Base-by-base conservation (phyloP, 2,329 filamentous ascomycete genomes). In the Fusarium sp. region DNA sequence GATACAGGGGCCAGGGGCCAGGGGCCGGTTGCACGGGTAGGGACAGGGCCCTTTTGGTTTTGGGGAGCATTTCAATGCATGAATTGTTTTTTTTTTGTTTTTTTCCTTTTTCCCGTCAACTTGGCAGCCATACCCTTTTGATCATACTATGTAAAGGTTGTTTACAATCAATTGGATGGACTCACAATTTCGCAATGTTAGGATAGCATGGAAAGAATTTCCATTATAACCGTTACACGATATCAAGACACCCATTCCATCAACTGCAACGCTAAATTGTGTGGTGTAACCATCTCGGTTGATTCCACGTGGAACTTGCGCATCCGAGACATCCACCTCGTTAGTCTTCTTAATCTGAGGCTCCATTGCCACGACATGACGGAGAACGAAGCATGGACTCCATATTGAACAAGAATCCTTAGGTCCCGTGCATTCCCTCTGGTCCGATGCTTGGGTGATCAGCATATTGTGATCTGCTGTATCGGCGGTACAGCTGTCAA, bases 261-360 rank as follows among this genome's bases (percentile, higher is more conserved):
- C 5, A 8, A 18, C 15, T 46, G 5, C 11, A 35, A 50, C 54
- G 59, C 59, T 48, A 44, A 53, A 28, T 48, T 52, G 49, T 55
- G 20, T 35, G 29, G 49, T 58, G 50, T 54, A 53, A 60, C 54
- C 59, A 65, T 72, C 54, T 64, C 50, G 37, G 35, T 57, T 54
- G 20, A 57, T 57, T 70, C 66, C 69, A 72, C 69, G 69, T 72
- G 69, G 69, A 29, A 59, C 33, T 47, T 41, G 28, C 52, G 38
- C 33, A 55, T 43, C 58, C 58, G 65, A 68, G 44, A 65, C 57
- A 68, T 66, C 54, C 49, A 47, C 44, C 24, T 21, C 10, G 16
- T 41, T 24, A 28, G 13, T 33, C 21, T 46, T 41, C 23, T 20
- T n/a, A 11, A 21, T 44, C 37, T 23, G 9, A 43, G 24, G 7